Conservation (phyloP, 768 basidiomycete species). For the Rubroboletus pulcherrimus region DNA sequence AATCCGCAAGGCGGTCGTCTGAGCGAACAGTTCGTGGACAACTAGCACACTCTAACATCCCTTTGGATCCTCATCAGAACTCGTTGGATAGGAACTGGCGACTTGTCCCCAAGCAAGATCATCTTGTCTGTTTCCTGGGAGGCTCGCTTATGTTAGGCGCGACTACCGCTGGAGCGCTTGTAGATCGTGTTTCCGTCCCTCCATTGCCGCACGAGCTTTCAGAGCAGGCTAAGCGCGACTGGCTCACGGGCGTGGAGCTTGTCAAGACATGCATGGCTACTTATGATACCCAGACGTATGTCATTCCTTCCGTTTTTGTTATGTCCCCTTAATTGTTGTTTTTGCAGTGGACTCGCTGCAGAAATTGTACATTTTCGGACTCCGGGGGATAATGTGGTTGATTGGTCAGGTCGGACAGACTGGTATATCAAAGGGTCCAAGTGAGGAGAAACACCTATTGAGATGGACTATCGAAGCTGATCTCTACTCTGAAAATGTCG, state of each 20-base stretch:
- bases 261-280: slow-evolving; percentile 87
- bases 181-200: slow-evolving; percentile 58
- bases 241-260: slow-evolving; percentile 76
- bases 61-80: slow-evolving; percentile 6
- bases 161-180: slow-evolving; percentile 57
- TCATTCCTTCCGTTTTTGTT: slow-evolving; percentile 27
- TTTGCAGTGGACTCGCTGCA: slow-evolving; percentile 71
- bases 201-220: slow-evolving; percentile 64
- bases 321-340: slow-evolving; percentile 24
- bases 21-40: slow-evolving; percentile 34
- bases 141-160: slow-evolving; percentile 91
- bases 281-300: slow-evolving; percentile 79
- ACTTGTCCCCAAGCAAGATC: slow-evolving; percentile 86
- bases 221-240: slow-evolving; percentile 64
- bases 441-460: slow-evolving; percentile 34
- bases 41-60: not conserved
- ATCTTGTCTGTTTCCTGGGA: slow-evolving; percentile 92
- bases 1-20: slow-evolving; percentile 47
- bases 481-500: not conserved
- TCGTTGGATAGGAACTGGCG: slow-evolving; percentile 56
- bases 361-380: slow-evolving; percentile 87
- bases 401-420: slow-evolving; percentile 44
- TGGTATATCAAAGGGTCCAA: slow-evolving; percentile 90
- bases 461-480: not conserved
- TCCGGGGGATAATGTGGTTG: slow-evolving; percentile 50